These are phyloP conservation scores for Crithidia fasciculata DNA, from an alignment of 208 protist species.

Conservation along the genomic window DNA sequence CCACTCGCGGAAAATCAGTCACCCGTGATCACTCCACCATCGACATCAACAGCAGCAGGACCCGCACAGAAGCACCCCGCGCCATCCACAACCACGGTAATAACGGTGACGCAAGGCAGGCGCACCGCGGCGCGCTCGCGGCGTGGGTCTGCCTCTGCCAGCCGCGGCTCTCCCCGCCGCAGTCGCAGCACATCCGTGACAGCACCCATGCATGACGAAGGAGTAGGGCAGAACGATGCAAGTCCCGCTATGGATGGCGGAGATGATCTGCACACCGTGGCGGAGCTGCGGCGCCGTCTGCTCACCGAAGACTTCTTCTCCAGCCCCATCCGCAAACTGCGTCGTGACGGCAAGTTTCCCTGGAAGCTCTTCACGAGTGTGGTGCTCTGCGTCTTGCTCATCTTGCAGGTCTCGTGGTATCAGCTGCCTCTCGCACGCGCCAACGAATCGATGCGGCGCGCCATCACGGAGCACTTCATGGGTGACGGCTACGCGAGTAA, in stretches of 20 bases:
- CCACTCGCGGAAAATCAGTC: no score
- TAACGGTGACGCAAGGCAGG: no score
- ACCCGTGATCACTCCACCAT: no score
- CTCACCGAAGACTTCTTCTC: slow-evolving; percentile 54
- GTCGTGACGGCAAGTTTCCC: slow-evolving; percentile 42
- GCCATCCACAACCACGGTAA: no score
- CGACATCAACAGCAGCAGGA: no score
- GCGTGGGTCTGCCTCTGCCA: no score
- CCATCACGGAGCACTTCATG: slow-evolving; percentile 56
- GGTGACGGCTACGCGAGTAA: slow-evolving; percentile 44
- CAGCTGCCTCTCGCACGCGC: slow-evolving; percentile 42
- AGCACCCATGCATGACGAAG: neutral
- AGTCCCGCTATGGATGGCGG: neutral
- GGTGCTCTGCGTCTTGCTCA: slow-evolving; percentile 40
- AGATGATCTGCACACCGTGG: slow-evolving; percentile 7
- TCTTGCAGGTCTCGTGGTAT: slow-evolving; percentile 42
- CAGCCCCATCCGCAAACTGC: slow-evolving; percentile 43
- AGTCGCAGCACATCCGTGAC: no score
- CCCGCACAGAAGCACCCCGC: no score
- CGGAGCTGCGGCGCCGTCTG: slow-evolving; percentile 28
- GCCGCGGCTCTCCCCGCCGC: no score
- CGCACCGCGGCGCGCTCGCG: no score
- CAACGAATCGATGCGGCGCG: slow-evolving; percentile 49
- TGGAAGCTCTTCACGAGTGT: slow-evolving; percentile 53
- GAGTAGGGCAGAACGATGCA: neutral